phyloP scores from a whole-genome alignment of 345 rosid species.

The Abelmoschus esculentus region DNA sequence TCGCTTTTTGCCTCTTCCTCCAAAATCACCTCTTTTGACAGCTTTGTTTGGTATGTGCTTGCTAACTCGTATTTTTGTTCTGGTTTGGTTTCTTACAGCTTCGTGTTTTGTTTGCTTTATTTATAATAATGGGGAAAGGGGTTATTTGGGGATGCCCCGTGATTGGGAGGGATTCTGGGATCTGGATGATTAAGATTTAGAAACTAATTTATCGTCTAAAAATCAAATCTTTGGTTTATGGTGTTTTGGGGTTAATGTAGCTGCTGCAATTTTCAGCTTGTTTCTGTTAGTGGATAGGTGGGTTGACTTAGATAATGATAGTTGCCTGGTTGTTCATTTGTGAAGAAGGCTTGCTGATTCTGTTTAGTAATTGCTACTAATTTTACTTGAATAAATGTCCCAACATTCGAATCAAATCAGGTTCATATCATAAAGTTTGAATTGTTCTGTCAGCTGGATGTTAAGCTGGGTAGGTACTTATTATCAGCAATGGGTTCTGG shows the following conservation, averaged over 20 bases:
- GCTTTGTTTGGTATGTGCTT: conserved; percentile 22
- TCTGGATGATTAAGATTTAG: conserved; percentile 6
- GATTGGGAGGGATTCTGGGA: conserved; percentile 19
- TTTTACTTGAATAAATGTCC: not conserved
- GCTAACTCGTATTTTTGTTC: not conserved
- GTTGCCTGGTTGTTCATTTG: not conserved
- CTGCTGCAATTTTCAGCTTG: not conserved
- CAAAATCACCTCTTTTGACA: conserved; percentile 10
- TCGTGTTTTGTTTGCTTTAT: conserved; percentile 7
- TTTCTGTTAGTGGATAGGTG: conserved; percentile 2
- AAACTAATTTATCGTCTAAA: not conserved
- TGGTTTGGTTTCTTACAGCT: not conserved
- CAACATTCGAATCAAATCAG: not conserved
- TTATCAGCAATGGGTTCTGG: conserved; percentile 67
- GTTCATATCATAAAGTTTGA: not conserved
- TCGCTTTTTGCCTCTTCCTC: conserved; percentile 17
- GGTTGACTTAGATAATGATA: not conserved
- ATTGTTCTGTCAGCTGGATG: conserved; percentile 23
- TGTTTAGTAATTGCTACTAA: not conserved
- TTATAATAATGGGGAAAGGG: not conserved
- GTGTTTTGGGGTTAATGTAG: conserved; percentile 1
- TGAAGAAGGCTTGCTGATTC: not conserved
- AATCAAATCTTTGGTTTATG: conserved; percentile 2
- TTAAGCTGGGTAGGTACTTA: conserved; percentile 5
- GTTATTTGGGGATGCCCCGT: conserved; percentile 15